Evolutionary conservation across 2,329 filamentous ascomycete genomes (phyloP), one percentile per base, ranked within the genome.

Genomic region (Keithomyces neogunnii): DNA sequence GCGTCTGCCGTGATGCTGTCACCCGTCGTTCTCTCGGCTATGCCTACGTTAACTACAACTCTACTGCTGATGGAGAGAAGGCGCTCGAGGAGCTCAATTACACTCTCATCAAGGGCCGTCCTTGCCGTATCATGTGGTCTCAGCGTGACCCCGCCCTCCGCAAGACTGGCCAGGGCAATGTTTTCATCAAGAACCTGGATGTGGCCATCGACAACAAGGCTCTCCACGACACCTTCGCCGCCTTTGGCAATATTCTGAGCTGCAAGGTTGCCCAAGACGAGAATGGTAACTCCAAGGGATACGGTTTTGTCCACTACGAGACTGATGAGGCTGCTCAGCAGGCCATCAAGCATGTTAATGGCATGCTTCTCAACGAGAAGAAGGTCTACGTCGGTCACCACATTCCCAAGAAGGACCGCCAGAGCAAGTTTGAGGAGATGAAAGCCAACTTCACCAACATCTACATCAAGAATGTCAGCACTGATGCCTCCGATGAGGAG

Each of bases 391-490:
- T 99, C 62, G 93, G 93, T 59, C 92, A 96, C 75, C 93, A 99
- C 76, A 97, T 99, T 66, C 91, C 93, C 71, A 97, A 97, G 87
- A 97, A 97, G 82, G 93, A 99, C 69, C 92, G 93, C 65, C 93
- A 97, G 82, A 96, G 89, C 89, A 99, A 99, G 78, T 97, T 97
- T 63, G 93, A 99, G 78, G 93, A 99, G 81, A 99, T 99, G 92
- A 99, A 99, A 86, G 93, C 93, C 73, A 99, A 99, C 81, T 99
- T 95, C 82, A 99, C 93, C 78, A 99, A 99, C 73, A 85, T 99
- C 73, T 99, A 99, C 76, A 89, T 99, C 77, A 99, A 99, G 85
- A 99, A 99, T 78, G 86, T 99, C 62, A 82, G 85, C 63, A 66
- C 75, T 36, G 92, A 96, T 47, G 88, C 86, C 57, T 86, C 83